A percentile compares a stretch with the other conserved stretches of the same genome.
Evolutionary conservation across 1,284 basidiomycete genomes (phyloP).

Genomic region (Puccinia polysora): DNA sequence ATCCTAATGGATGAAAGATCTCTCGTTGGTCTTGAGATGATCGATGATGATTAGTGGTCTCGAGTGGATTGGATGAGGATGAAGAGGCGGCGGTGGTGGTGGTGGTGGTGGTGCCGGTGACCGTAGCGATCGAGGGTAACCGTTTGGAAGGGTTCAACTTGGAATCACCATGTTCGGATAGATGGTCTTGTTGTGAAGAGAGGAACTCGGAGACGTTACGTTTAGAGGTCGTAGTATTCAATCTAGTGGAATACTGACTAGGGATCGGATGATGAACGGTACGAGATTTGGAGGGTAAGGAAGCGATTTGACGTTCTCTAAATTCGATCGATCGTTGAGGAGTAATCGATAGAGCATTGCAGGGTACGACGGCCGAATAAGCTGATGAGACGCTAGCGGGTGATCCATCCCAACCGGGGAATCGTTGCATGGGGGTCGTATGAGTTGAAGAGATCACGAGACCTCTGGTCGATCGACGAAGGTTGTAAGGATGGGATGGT

Average conservation of each 20-base stretch:
- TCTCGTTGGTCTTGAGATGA: too few species aligned
- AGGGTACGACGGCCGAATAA: slow-evolving; percentile 6
- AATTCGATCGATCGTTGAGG: slow-evolving; percentile 13
- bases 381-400: background rate
- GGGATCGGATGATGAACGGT: background rate
- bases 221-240: background rate
- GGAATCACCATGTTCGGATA: background rate
- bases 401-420: slow-evolving; percentile 1
- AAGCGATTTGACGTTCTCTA: slow-evolving; percentile 2
- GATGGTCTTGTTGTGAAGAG: background rate
- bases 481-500: slow-evolving; percentile 26
- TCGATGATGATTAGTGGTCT: too few species aligned
- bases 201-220: background rate
- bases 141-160: slow-evolving; percentile 1
- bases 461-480: slow-evolving; percentile 25
- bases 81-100: background rate
- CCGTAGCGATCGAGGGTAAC: background rate
- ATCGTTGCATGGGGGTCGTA: slow-evolving; percentile 8
- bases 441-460: slow-evolving; percentile 4
- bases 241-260: background rate
- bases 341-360: slow-evolving; percentile 5
- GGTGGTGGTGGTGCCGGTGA: background rate
- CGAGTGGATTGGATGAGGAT: too few species aligned
- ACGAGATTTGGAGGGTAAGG: background rate
- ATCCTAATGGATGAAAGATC: too few species aligned